These are phyloP conservation scores for Apiotrichum sp. DNA, from an alignment of 1,284 basidiomycete species.

Conservation along the genomic window DNA sequence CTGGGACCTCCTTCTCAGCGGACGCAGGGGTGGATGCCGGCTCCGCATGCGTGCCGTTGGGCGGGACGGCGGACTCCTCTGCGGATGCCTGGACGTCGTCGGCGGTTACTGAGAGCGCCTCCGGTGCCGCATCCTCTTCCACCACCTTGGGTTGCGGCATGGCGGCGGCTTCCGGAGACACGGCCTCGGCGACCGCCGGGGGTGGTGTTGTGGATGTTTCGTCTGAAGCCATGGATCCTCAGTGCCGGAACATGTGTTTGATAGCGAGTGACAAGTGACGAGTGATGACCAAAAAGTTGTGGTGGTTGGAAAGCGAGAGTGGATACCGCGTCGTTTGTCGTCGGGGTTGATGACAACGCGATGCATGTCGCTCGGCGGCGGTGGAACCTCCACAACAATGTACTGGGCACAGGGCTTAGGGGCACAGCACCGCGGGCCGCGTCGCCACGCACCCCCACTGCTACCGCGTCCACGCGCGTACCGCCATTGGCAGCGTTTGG, in stretches of 20 bases:
- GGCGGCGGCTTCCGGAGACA: background rate
- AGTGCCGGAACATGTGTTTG: background rate
- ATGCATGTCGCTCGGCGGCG: background rate
- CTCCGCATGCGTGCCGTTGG: too few species aligned
- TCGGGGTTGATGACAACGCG: background rate
- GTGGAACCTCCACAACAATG: too few species aligned
- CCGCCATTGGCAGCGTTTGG: background rate
- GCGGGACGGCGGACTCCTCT: too few species aligned
- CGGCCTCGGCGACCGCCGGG: background rate
- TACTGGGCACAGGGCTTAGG: too few species aligned
- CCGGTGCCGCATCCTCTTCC: too few species aligned
- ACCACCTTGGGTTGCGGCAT: too few species aligned
- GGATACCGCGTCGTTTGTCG: background rate
- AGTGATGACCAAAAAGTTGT: background rate
- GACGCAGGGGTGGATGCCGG: too few species aligned
- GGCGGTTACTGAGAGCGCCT: too few species aligned
- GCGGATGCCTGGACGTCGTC: too few species aligned
- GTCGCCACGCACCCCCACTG: background rate
- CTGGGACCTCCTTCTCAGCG: too few species aligned
- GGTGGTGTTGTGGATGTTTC: background rate
- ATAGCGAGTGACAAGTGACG: background rate
- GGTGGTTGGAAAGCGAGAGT: too few species aligned
- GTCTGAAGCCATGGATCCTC: conserved; percentile 3
- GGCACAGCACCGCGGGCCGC: too few species aligned
- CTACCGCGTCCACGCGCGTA: background rate